Evolutionary conservation across 2,329 filamentous ascomycete genomes (phyloP).

Genomic region (Hypoxylon sp.): DNA sequence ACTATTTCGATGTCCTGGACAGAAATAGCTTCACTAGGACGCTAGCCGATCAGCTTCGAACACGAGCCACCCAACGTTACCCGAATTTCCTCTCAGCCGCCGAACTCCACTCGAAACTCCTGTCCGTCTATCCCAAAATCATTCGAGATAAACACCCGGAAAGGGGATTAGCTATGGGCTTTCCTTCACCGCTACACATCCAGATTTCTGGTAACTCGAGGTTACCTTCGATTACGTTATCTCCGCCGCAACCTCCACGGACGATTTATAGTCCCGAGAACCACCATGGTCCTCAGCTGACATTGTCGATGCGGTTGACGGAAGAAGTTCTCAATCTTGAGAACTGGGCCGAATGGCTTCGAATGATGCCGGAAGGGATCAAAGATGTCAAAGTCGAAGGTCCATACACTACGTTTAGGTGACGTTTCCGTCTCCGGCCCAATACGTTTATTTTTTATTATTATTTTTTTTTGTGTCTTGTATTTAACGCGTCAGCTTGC

Average conservation of each 20-base stretch:
- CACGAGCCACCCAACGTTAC: constrained; percentile 58
- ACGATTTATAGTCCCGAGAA: constrained; percentile 56
- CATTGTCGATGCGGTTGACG: constrained; percentile 62
- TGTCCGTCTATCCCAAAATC: constrained; percentile 64
- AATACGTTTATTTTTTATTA: constrained; percentile 37
- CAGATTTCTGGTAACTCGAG: constrained; percentile 66
- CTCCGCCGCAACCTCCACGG: constrained; percentile 59
- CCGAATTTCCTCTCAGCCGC: constrained; percentile 61
- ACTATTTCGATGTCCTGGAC: constrained; percentile 61
- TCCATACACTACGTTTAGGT: constrained; percentile 59
- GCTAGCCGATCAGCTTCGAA: constrained; percentile 62
- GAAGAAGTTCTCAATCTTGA: constrained; percentile 65
- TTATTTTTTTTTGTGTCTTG: constrained; percentile 23
- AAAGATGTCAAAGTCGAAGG: constrained; percentile 67
- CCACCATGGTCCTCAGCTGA: constrained; percentile 57
- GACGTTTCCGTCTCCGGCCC: constrained; percentile 42
- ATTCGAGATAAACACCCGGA: constrained; percentile 63
- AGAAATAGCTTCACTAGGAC: constrained; percentile 65
- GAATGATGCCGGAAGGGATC: constrained; percentile 68
- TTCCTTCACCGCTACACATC: constrained; percentile 66
- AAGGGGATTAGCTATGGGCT: constrained; percentile 60
- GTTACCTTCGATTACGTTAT: constrained; percentile 67
- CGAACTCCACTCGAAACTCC: constrained; percentile 66
- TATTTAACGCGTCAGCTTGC: constrained; percentile 32
- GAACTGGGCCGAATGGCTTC: constrained; percentile 68